These are phyloP conservation scores for Raffaelea albimanens DNA, from an alignment of 2,329 filamentous ascomycete genomes.

Conservation along the genomic window DNA sequence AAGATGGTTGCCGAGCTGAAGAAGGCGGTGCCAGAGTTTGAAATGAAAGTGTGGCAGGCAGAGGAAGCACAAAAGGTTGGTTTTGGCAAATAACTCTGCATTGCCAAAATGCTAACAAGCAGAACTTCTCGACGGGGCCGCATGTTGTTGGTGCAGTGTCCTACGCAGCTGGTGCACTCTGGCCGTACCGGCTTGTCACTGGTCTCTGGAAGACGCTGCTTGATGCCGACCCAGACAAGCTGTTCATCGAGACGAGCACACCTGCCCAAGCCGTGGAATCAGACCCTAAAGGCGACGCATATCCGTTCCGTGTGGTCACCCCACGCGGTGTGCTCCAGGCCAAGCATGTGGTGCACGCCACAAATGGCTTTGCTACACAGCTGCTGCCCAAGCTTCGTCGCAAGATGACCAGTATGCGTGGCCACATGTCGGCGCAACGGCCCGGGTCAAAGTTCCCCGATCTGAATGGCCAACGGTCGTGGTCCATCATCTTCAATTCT, in stretches of 20 bases:
- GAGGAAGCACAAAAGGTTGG: slow-evolving; percentile 22
- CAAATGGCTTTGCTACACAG: slow-evolving; percentile 43
- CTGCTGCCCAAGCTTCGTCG: slow-evolving; percentile 39
- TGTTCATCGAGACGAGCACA: slow-evolving; percentile 30
- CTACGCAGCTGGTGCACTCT: slow-evolving; percentile 38
- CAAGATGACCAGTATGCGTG: slow-evolving; percentile 33
- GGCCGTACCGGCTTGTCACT: slow-evolving; percentile 40
- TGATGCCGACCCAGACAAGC: slow-evolving; percentile 18
- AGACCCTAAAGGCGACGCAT: not conserved
- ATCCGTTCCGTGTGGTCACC: slow-evolving; percentile 35
- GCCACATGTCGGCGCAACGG: slow-evolving; percentile 40
- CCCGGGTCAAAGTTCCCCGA: slow-evolving; percentile 26
- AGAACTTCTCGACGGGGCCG: slow-evolving; percentile 26
- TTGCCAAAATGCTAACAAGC: not conserved
- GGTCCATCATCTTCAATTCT: slow-evolving; percentile 36
- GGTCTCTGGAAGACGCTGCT: slow-evolving; percentile 33
- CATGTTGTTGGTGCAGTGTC: slow-evolving; percentile 31
- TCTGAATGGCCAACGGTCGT: slow-evolving; percentile 30
- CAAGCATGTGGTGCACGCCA: slow-evolving; percentile 46
- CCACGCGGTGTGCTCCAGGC: slow-evolving; percentile 32
- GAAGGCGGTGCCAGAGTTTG: slow-evolving; percentile 29
- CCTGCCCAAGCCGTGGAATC: slow-evolving; percentile 21
- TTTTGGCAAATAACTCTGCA: not conserved
- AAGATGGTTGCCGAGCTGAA: slow-evolving; percentile 22
- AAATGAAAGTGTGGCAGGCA: slow-evolving; percentile 23